Evolutionary conservation across 1,139 yeast species (phyloP), one percentile per base, ranked within the genome.

Genomic region (Scheffersomyces cryptocercus): DNA sequence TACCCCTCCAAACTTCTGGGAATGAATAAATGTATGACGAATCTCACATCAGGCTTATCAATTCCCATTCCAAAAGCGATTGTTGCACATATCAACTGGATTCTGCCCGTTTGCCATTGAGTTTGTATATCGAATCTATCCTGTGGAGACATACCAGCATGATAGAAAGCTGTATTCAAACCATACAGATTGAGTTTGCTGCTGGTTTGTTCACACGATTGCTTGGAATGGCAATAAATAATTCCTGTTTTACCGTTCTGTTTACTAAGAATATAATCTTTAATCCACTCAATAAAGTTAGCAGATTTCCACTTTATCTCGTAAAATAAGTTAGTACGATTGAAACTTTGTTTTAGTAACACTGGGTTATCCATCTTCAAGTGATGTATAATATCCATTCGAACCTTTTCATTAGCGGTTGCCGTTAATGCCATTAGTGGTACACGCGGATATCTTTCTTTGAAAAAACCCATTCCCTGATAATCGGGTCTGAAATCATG

Each of bases 1-100:
- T 93, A 93, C 0, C 98, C 98, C 67, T 93, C 99, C 48, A 93
- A 69, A 39, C 90, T 88, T 57, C 97, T 71, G 0, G 99, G 98
- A 32, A 93, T 70, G n/a, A 91, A 87, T 48, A 85, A 74, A 65
- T 93, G 99, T 40, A 88, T 82, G 3, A 93, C 98, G 70, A 79
- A 91, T 42, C 99, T 68, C 7, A 93, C 99, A 64, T 93, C 95
- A 0, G 97, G 89, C 61, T 93, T 93, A 67, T 93, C 99, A 47
- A 93, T 93, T 42, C 99, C 99, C 98, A 93, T 93, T 29, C 99
- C 99, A 73, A 93, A 93, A 0, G 98, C 99, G 52, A 93, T 88
- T 0, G 99, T 93, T 0, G 99, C 99, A 67, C 98, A 93, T 9
- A 93, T 89, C 1, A 90, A 84, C 56, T 83, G 87, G 14, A 84